Evolutionary conservation across 306 rosid genomes (phyloP).

Genomic region (Vicia sativa): DNA sequence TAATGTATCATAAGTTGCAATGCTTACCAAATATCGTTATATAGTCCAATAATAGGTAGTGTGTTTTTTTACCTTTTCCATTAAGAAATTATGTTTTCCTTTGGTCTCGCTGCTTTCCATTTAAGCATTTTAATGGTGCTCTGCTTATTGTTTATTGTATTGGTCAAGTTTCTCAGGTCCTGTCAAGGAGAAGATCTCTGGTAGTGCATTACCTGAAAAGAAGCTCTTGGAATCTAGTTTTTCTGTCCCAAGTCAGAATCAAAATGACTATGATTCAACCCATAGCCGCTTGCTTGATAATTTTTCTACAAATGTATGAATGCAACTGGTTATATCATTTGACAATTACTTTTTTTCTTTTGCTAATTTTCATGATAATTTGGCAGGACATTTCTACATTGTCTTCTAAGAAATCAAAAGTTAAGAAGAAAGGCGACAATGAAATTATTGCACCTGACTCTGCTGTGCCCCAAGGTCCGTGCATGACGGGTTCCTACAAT

Average conservation of each 20-base stretch:
- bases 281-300: conserved; percentile 51
- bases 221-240: conserved; percentile 55
- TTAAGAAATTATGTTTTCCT: conserved; percentile 19
- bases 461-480: conserved; percentile 76
- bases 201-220: conserved; percentile 64
- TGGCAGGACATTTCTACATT: conserved; percentile 64
- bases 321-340: conserved; percentile 35
- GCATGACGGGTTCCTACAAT: conserved; percentile 28
- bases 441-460: conserved; percentile 53
- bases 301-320: conserved; percentile 60
- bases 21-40: background rate
- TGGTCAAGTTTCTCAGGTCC: conserved; percentile 99
- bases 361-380: conserved; percentile 48
- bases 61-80: background rate
- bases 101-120: conserved; percentile 33
- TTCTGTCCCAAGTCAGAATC: conserved; percentile 52
- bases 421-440: conserved; percentile 67
- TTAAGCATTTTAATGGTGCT: conserved; percentile 48
- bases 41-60: background rate
- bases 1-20: background rate
- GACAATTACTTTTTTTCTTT: conserved; percentile 31
- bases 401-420: conserved; percentile 79
- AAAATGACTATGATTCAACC: conserved; percentile 55
- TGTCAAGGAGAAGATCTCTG: conserved; percentile 75
- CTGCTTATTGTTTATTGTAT: conserved; percentile 88